Percentiles rank a stretch among this genome's conserved stretches.
Conservation (phyloP, 176 grass and related monocot genomes). For the Zizania latifolia region DNA sequence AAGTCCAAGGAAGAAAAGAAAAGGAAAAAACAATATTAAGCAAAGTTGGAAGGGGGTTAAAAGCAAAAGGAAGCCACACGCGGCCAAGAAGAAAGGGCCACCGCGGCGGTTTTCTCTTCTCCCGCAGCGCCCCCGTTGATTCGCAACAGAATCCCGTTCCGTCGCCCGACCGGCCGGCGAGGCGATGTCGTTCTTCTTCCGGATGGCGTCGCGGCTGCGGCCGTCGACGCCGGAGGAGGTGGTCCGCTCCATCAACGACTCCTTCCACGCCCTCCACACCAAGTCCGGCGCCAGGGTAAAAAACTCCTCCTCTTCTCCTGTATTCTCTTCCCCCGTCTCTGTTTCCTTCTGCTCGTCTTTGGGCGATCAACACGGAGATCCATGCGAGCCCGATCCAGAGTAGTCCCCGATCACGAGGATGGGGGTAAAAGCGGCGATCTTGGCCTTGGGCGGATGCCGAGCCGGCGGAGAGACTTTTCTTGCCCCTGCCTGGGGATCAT, state of each 20-base stretch:
- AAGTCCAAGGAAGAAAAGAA: not conserved
- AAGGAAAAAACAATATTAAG: not conserved
- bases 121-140: too few relatives aligned
- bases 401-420: not conserved
- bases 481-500: not conserved
- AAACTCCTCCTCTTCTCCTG: not conserved
- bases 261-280: conserved; percentile 81
- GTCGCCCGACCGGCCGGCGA: conserved; percentile 13
- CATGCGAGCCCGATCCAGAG: not conserved
- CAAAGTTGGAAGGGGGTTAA: not conserved
- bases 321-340: not conserved
- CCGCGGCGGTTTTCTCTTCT: too few relatives aligned
- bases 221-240: conserved; percentile 53
- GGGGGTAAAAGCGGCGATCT: conserved; percentile 3
- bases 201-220: conserved; percentile 49
- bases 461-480: not conserved
- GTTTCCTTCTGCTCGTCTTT: not conserved
- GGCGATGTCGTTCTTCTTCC: conserved; percentile 75
- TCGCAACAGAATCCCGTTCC: too few relatives aligned
- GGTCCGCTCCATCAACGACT: conserved; percentile 70
- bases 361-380: not conserved
- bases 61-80: not conserved
- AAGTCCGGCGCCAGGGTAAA: conserved; percentile 66
- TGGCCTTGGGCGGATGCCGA: not conserved
- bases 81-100: conserved; percentile 18